Base-by-base conservation (phyloP, 2,329 filamentous ascomycete genomes). In the Ophiostoma montium region DNA sequence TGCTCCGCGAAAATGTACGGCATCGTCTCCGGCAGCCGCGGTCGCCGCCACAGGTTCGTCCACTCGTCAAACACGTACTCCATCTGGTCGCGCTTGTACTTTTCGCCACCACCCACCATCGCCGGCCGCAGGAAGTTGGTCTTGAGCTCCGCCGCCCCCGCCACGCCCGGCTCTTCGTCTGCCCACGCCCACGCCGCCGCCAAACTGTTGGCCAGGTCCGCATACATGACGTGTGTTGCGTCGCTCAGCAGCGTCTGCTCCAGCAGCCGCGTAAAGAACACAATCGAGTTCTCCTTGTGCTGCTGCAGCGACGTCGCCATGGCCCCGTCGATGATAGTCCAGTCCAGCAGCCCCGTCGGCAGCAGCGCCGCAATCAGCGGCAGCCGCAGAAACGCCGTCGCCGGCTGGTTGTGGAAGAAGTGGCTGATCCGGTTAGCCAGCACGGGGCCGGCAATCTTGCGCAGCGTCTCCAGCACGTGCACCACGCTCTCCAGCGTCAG, bases 61-160 rank as follows among this genome's bases (percentile, higher is more conserved):
- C 92, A 98, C 67, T 98, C 92, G 39, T 90, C 88, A 59, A 98
- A 95, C 18, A 95, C 75, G 61, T 98, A 96, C 57, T 94, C 87
- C 66, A 94, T 79, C 62, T 95, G 87, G 53, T 94, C 86, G 23
- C 23, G 23, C 54, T 81, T 78, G 56, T 81, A 81, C 31, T 76
- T 38, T 15, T 47, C 33, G 21, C 71, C 66, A 47, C 72, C 64
- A 49, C 72, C 63, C 10, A 65, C 62, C 35, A 66, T 64, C 3
- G 65, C 56, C 30, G 42, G 16, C 6, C 70, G 56, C 36, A 69
- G 56, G 16, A 67, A 75, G 66, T 69, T 86, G 62, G 71, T 69
- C 61, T 89, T 84, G 52, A 96, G 73, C 33, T 84, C 75, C 56
- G 84, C 80, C 11, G 79, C 85, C 19, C 76, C 68, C 19, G 68